These are phyloP conservation scores for Nicotiana obtusifolia DNA, from an alignment of 257 asterid genomes.

Conservation along the genomic window DNA sequence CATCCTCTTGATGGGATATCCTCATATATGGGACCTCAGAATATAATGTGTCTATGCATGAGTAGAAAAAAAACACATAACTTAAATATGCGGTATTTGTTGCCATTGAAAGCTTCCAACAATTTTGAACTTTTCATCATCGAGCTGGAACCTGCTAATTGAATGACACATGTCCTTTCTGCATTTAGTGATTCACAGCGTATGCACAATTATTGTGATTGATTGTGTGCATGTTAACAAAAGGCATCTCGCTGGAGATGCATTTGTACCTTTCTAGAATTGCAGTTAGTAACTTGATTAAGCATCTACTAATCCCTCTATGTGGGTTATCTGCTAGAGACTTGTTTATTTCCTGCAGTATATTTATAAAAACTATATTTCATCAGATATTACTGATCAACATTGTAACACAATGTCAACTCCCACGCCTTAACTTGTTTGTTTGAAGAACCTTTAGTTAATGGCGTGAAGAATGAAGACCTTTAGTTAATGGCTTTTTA, in stretches of 20 bases:
- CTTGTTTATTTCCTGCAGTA: neutral
- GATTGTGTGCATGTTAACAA: neutral
- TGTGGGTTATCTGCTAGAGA: neutral
- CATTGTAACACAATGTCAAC: neutral
- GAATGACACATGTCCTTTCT: neutral
- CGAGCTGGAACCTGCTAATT: neutral
- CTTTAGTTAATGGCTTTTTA: neutral
- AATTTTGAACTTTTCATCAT: constrained; percentile 15
- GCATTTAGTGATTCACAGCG: neutral
- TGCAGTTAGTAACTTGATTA: neutral
- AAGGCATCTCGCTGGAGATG: neutral
- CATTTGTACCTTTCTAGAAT: neutral
- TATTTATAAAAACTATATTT: neutral
- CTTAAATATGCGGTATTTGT: constrained; percentile 20
- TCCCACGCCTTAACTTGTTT: neutral
- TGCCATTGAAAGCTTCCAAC: constrained; percentile 11
- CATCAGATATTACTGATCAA: neutral
- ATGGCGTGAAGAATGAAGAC: neutral
- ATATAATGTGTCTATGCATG: constrained; percentile 6
- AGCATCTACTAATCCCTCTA: neutral
- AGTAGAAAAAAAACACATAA: neutral
- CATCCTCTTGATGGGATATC: neutral
- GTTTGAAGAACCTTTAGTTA: neutral
- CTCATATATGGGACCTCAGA: neutral
- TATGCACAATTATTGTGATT: neutral